Evolutionary conservation across 2,329 filamentous ascomycete species (phyloP).

Genomic region (Chaetomiaceae sp.): DNA sequence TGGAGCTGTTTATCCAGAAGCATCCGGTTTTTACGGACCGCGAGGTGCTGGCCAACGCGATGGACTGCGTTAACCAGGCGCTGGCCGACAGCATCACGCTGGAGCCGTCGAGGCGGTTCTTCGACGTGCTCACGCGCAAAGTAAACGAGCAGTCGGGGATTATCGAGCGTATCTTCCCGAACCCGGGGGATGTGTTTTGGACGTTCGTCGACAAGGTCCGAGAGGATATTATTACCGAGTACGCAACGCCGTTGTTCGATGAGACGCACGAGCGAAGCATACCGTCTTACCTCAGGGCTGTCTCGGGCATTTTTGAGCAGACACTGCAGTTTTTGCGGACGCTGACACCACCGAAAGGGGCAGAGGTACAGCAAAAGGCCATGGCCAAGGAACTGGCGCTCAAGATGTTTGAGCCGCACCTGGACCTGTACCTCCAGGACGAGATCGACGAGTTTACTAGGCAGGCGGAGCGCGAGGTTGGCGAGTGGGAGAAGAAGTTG

Average conservation of each 20-base stretch:
- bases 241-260: constrained; percentile 79
- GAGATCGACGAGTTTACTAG: constrained; percentile 82
- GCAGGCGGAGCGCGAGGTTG: constrained; percentile 71
- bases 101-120: constrained; percentile 76
- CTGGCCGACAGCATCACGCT: constrained; percentile 65
- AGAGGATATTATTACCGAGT: constrained; percentile 81
- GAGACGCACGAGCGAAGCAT: constrained; percentile 75
- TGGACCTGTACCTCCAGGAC: constrained; percentile 90
- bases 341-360: constrained; percentile 62
- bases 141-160: constrained; percentile 77
- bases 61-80: constrained; percentile 74
- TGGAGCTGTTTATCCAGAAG: constrained; percentile 85
- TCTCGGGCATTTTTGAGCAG: constrained; percentile 86
- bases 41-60: constrained; percentile 65
- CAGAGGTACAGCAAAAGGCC: constrained; percentile 48
- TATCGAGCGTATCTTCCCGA: constrained; percentile 78
- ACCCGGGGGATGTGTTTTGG: constrained; percentile 66
- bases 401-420: constrained; percentile 80
- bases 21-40: constrained; percentile 77
- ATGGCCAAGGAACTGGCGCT: constrained; percentile 65
- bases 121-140: constrained; percentile 67
- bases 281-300: constrained; percentile 75
- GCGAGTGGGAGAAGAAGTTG: constrained; percentile 84
- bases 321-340: constrained; percentile 71
- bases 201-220: constrained; percentile 76